Base-by-base conservation (phyloP, 306 rosid genomes). In the Glycine latifolia region DNA sequence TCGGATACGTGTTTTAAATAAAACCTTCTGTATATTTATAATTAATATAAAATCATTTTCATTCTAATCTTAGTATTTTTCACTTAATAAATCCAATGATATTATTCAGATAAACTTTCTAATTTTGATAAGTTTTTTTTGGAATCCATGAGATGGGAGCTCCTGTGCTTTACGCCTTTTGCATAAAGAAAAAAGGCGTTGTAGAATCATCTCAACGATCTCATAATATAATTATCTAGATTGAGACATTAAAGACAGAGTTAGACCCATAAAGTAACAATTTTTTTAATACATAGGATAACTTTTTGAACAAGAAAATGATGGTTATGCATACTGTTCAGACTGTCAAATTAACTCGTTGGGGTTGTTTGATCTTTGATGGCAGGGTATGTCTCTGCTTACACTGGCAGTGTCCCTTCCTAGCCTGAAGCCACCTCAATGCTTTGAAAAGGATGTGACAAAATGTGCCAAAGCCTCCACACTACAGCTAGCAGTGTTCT, bases 351-450 rank as follows among this genome's bases (percentile, higher is more conserved):
- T 53, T 41, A 50, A 54, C 50, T 62, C 4, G n/a, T 53, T 52
- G 33, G 5, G 44, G 20, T 4, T 48, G 37, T 15, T 7, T 26
- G 31, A 26, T 26, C 31, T 26, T 37, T 50, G 41, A 50, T 69
- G 52, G n/a, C 80, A 88, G 91, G 91, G 89, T 17, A 88, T 88
- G 89, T 85, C 53, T 63, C 70, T 86, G 20, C 84, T 88, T 7
- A 88, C 91, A 35, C 71, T 86, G 59, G 80, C 91, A 52, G 91
- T 88, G 67, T 88, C 91, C 50, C 87, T 88, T 68, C 82, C 78
- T 0, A 74, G 78, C 84, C 84, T 88, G 12, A 86, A 69, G 73
- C 91, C 91, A 58, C 91, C 89, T 0, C 50, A 12, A 10, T 88
- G 91, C 85, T 2, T 49, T 10, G 75, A 61, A 7, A 43, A 15